These are phyloP conservation scores for Aspergillus sparsus DNA, from an alignment of 495 filamentous ascomycete genomes.

Conservation along the genomic window DNA sequence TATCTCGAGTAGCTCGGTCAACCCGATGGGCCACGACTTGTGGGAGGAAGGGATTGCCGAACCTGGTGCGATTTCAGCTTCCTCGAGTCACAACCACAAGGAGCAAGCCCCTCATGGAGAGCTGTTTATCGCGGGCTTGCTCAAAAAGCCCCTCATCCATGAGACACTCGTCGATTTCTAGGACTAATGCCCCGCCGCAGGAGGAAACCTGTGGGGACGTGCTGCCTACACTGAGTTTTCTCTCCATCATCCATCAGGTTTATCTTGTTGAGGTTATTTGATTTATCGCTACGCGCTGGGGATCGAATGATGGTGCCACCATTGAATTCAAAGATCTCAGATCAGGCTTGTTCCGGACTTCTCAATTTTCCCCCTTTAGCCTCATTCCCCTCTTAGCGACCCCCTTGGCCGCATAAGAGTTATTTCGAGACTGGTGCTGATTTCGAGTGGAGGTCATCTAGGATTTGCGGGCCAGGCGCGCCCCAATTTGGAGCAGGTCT, in stretches of 20 bases:
- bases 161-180: constrained; percentile 24
- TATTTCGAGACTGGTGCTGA: constrained; percentile 1
- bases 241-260: neutral
- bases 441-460: neutral
- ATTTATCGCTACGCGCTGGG: neutral
- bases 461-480: neutral
- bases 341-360: neutral
- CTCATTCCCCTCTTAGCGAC: neutral
- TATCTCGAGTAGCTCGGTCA: neutral
- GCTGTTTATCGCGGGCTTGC: constrained; percentile 12
- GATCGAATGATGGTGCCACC: neutral
- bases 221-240: neutral
- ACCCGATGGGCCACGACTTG: neutral
- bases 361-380: neutral
- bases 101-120: constrained; percentile 12
- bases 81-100: neutral
- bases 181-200: neutral
- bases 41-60: constrained; percentile 11
- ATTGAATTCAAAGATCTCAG: neutral
- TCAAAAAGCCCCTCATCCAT: constrained; percentile 22
- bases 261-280: neutral
- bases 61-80: constrained; percentile 5
- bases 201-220: neutral
- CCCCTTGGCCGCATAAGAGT: neutral
- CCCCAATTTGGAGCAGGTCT: neutral